Conservation (phyloP, 306 rosid species). For the Casuarina cunninghamiana region DNA sequence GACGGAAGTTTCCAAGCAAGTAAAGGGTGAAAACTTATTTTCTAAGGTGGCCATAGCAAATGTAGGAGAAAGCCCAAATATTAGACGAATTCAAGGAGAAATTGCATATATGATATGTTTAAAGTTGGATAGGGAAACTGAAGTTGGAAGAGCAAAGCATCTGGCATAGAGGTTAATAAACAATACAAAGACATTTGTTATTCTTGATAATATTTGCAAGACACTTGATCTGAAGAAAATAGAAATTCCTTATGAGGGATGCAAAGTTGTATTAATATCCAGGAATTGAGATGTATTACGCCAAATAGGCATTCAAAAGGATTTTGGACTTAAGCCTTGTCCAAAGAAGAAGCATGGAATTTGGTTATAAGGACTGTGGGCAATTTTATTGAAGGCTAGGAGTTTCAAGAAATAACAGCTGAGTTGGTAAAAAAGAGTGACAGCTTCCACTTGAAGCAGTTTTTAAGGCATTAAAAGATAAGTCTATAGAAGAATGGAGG, state of each 20-base stretch:
- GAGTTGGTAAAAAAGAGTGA: neutral
- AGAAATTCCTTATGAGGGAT: slow-evolving; percentile 4
- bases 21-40: neutral
- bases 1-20: neutral
- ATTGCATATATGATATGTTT: neutral
- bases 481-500: neutral
- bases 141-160: neutral
- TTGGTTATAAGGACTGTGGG: slow-evolving; percentile 4
- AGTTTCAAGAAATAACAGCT: neutral
- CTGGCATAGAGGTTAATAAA: neutral
- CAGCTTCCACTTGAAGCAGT: slow-evolving; percentile 3
- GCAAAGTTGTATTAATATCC: neutral
- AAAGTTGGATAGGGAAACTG: neutral
- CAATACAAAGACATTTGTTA: neutral
- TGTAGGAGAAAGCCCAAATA: neutral
- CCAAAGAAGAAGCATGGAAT: neutral
- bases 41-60: neutral
- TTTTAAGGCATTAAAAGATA: neutral
- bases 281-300: neutral
- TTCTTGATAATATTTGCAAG: slow-evolving; percentile 1
- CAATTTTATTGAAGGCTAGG: neutral
- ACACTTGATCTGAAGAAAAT: slow-evolving; percentile 7
- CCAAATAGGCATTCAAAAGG: neutral
- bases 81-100: neutral
- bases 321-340: neutral